Evolutionary conservation across 2,329 filamentous ascomycete genomes (phyloP).

Genomic region (Neoscytalidium dimidiatum): DNA sequence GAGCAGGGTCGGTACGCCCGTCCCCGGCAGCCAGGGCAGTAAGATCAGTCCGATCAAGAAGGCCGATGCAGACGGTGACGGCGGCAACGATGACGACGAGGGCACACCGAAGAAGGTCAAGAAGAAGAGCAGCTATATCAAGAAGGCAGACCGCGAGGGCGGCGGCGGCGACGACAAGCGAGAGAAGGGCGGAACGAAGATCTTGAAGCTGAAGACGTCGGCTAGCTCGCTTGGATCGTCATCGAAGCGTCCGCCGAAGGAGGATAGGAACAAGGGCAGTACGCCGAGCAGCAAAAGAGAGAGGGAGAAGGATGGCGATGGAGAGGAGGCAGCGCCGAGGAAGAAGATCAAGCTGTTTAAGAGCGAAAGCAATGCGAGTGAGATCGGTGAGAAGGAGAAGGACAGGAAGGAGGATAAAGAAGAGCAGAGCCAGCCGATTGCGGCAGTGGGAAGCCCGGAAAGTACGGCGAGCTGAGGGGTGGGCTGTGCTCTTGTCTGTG

Average conservation of each 20-base stretch:
- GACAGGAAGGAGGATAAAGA: not conserved
- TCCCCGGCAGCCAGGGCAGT: constrained; percentile 36
- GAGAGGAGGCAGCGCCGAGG: constrained; percentile 28
- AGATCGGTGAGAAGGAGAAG: not conserved
- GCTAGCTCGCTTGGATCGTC: not conserved
- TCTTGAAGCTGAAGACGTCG: constrained; percentile 17
- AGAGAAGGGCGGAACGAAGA: constrained; percentile 33
- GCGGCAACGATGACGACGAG: constrained; percentile 33
- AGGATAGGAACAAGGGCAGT: constrained; percentile 24
- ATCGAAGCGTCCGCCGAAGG: constrained; percentile 18
- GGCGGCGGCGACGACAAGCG: constrained; percentile 34
- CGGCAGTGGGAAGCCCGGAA: not conserved
- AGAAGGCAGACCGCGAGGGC: constrained; percentile 41
- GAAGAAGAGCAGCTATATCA: constrained; percentile 48
- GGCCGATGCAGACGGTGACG: constrained; percentile 26
- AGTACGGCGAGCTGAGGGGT: constrained; percentile 7
- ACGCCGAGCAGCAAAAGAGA: not conserved
- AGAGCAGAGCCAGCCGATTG: not conserved
- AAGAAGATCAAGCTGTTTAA: constrained; percentile 40
- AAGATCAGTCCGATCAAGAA: constrained; percentile 34
- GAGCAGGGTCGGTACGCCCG: constrained; percentile 45
- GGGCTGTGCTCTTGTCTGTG: not conserved
- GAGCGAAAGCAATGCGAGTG: constrained; percentile 8
- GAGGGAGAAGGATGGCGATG: constrained; percentile 27
- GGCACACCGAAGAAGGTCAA: constrained; percentile 51